These are phyloP conservation scores for Suhomyces kunorum DNA, from an alignment of 1,139 yeast species.

Conservation along the genomic window DNA sequence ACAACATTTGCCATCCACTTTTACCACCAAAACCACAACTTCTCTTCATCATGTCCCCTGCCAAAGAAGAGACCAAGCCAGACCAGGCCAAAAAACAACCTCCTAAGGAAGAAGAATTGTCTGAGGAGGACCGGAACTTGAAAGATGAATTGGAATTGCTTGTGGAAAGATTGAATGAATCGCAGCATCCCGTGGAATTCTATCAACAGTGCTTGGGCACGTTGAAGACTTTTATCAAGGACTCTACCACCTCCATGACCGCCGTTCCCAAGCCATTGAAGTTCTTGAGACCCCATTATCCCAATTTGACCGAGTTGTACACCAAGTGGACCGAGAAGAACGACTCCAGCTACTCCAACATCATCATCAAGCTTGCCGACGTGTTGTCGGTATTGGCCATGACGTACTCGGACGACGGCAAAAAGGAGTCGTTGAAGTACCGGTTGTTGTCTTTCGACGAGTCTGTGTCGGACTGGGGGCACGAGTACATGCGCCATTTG, in stretches of 20 bases:
- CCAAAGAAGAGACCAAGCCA: conserved; percentile 22
- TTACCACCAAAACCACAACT: conserved; percentile 4
- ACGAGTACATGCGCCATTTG: conserved; percentile 93
- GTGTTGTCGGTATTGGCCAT: conserved; percentile 90
- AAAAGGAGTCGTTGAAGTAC: conserved; percentile 77
- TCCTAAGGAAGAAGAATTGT: conserved; percentile 72
- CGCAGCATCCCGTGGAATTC: conserved; percentile 44
- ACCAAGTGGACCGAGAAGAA: conserved; percentile 61
- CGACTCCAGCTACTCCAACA: conserved; percentile 17
- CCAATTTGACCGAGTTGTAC: conserved; percentile 62
- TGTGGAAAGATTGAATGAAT: conserved; percentile 68
- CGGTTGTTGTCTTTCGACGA: conserved; percentile 67
- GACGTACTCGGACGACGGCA: conserved; percentile 88
- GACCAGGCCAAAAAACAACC: conserved; percentile 29
- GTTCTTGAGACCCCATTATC: conserved; percentile 87
- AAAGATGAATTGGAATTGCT: conserved; percentile 85
- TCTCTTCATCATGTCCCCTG: conserved; percentile 17
- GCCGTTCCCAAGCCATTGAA: conserved; percentile 99
- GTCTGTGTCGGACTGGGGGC: conserved; percentile 90
- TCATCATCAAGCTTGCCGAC: conserved; percentile 58
- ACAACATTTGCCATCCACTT: conserved; percentile 14
- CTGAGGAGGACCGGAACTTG: conserved; percentile 90
- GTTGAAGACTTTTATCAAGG: conserved; percentile 77
- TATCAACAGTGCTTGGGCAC: conserved; percentile 63
- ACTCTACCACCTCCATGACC: conserved; percentile 97